A percentile compares a stretch with the other conserved stretches of the same genome.
These are phyloP conservation scores for Cyberlindnera japonica DNA, from an alignment of 805 yeast genomes.

Conservation along the genomic window DNA sequence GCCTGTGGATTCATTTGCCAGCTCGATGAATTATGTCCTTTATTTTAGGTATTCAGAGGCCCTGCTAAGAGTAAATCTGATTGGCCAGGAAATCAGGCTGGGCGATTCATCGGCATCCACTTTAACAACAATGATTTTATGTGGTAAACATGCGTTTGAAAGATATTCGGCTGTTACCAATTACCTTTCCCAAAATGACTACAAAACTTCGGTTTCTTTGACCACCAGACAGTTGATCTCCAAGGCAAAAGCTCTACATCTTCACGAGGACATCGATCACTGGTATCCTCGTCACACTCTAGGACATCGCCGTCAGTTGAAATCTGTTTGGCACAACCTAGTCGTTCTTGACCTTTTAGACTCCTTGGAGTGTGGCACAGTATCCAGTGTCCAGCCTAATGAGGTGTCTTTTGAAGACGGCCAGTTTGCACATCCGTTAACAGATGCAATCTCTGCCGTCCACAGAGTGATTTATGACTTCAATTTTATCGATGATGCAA, in stretches of 20 bases:
- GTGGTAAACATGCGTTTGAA: slow-evolving; percentile 6
- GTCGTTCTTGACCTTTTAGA: slow-evolving; percentile 11
- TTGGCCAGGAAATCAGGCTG: slow-evolving; percentile 4
- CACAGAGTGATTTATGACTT: slow-evolving; percentile 10
- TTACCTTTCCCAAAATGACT: slow-evolving; percentile 3
- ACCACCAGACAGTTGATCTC: slow-evolving; percentile 7
- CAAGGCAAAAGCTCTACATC: slow-evolving; percentile 9
- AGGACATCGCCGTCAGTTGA: slow-evolving; percentile 3
- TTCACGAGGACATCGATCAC: slow-evolving; percentile 11
- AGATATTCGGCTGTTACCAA: slow-evolving; percentile 10
- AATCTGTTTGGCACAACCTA: slow-evolving; percentile 12
- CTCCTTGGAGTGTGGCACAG: slow-evolving; percentile 6
- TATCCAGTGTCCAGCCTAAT: slow-evolving; percentile 7
- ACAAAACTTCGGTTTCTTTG: not conserved
- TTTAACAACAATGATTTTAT: slow-evolving; percentile 1
- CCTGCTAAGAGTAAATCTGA: slow-evolving; percentile 1
- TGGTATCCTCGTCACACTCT: slow-evolving; percentile 7
- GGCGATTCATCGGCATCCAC: slow-evolving; percentile 4
- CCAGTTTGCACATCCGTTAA: not conserved
- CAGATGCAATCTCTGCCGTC: slow-evolving; percentile 1
- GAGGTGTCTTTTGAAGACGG: slow-evolving; percentile 3
- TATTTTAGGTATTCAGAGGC: slow-evolving; percentile 8
- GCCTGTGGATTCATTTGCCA: not conserved
- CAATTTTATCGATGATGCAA: slow-evolving; percentile 9
- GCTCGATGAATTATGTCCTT: slow-evolving; percentile 7